Conservation (phyloP, 1,284 basidiomycete species). For the Boletus mariae region DNA sequence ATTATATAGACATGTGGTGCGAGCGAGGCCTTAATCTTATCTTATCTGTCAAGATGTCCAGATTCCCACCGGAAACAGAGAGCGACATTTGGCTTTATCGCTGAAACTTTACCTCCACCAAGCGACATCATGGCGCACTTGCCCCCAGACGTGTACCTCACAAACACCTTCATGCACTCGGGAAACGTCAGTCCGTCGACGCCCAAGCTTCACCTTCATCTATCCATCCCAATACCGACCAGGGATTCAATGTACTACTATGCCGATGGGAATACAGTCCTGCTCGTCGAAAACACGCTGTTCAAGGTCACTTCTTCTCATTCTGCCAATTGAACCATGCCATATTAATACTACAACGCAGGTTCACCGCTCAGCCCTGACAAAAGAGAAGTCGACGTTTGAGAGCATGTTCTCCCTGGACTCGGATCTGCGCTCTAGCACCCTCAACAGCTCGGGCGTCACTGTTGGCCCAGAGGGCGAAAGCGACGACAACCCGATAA, state of each 20-base stretch:
- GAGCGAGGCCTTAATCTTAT: conserved; percentile 18
- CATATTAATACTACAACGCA: conserved; percentile 15
- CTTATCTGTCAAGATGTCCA: conserved; percentile 3
- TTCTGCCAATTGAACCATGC: conserved; percentile 2
- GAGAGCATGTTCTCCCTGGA: conserved; percentile 51
- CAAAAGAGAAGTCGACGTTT: conserved; percentile 50
- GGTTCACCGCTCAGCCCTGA: conserved; percentile 50
- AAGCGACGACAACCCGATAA: conserved; percentile 46
- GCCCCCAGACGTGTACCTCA: conserved; percentile 32
- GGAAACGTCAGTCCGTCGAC: conserved; percentile 31
- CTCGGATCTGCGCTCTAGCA: conserved; percentile 29
- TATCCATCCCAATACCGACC: conserved; percentile 33
- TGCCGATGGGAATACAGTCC: conserved; percentile 44
- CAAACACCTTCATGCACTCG: conserved; percentile 33
- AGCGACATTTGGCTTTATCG: conserved; percentile 4
- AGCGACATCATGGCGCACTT: conserved; percentile 28
- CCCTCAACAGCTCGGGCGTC: conserved; percentile 19
- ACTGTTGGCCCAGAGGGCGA: conserved; percentile 39
- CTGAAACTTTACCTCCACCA: conserved; percentile 8
- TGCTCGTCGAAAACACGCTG: conserved; percentile 44
- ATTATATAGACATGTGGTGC: background rate
- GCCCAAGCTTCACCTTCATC: conserved; percentile 32
- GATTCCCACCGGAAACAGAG: conserved; percentile 20
- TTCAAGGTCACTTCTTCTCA: conserved; percentile 40
- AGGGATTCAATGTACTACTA: conserved; percentile 33